phyloP scores from a whole-genome alignment of 176 grass and related monocot species.

The Echinochloa phyllopogon region DNA sequence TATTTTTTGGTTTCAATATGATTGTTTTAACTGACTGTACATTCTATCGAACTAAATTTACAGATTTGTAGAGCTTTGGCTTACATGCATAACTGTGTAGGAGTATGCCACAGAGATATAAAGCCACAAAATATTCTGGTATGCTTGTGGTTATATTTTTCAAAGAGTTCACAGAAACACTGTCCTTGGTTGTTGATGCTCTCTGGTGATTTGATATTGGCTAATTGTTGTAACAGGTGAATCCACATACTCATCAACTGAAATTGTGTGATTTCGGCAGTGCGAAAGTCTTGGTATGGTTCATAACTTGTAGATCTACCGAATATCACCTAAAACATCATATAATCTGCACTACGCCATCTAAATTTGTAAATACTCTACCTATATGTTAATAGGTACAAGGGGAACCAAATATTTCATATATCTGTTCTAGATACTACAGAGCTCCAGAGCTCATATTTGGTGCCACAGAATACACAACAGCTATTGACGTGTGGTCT shows the following conservation, averaged over 20 bases:
- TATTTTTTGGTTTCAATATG: background rate
- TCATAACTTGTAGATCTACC: conserved; percentile 25
- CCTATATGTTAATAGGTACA: conserved; percentile 56
- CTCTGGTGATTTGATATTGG: conserved; percentile 27
- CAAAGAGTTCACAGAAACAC: background rate
- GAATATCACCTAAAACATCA: conserved; percentile 7
- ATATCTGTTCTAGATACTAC: conserved; percentile 94
- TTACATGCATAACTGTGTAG: conserved; percentile 68
- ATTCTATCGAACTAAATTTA: conserved; percentile 36
- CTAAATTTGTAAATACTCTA: conserved; percentile 37
- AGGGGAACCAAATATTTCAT: conserved; percentile 94
- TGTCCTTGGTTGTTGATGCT: background rate
- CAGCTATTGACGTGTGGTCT: conserved; percentile 92
- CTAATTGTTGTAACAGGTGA: conserved; percentile 66
- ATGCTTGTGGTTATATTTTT: conserved; percentile 34
- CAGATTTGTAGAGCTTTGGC: conserved; percentile 87
- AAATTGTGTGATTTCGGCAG: conserved; percentile 90
- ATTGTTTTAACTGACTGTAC: conserved; percentile 15
- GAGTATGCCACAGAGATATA: conserved; percentile 90
- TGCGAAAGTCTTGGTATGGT: conserved; percentile 84
- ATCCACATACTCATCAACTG: conserved; percentile 83
- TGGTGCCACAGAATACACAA: conserved; percentile 87
- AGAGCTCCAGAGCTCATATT: conserved; percentile 96
- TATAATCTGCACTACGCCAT: background rate
- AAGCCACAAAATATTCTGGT: conserved; percentile 95